These are phyloP conservation scores for Malus hybrid DNA, from an alignment of 331 rosid species.

Conservation along the genomic window DNA sequence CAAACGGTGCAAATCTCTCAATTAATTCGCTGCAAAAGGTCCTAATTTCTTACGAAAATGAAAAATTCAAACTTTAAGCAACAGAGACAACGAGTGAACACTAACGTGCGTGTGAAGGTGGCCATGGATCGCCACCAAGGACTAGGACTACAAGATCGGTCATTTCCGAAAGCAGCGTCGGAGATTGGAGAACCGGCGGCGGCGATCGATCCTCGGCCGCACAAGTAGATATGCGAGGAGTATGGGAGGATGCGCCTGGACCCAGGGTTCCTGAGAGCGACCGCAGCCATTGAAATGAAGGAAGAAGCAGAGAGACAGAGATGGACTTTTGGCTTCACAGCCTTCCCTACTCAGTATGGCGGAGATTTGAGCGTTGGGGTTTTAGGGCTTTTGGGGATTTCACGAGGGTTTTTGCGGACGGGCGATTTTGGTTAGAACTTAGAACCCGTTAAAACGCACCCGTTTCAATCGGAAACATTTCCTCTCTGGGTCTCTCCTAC, in stretches of 20 bases:
- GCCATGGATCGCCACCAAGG: slow-evolving; percentile 97
- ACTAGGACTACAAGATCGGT: slow-evolving; percentile 22
- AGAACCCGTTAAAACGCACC: background rate
- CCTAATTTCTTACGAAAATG: background rate
- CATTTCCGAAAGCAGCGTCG: slow-evolving; percentile 33
- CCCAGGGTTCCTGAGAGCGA: slow-evolving; percentile 42
- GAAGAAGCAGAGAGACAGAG: background rate
- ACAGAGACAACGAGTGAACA: background rate
- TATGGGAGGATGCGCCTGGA: slow-evolving; percentile 44
- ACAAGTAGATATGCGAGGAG: slow-evolving; percentile 42
- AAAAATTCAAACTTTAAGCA: background rate
- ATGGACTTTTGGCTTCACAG: background rate
- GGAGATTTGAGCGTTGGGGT: slow-evolving; percentile 27
- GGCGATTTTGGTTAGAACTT: background rate
- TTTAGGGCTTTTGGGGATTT: slow-evolving; percentile 35
- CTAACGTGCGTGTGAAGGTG: slow-evolving; percentile 84
- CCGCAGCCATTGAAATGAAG: slow-evolving; percentile 43
- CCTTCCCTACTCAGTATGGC: slow-evolving; percentile 23
- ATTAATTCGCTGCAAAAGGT: background rate
- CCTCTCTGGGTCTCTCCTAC: too few species aligned
- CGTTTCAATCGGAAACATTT: background rate
- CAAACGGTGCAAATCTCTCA: background rate
- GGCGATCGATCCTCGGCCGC: slow-evolving; percentile 35
- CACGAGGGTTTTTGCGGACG: slow-evolving; percentile 36
- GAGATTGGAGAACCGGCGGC: slow-evolving; percentile 27